Evolutionary conservation across 345 rosid genomes (phyloP).

Genomic region (Turnera subulata): DNA sequence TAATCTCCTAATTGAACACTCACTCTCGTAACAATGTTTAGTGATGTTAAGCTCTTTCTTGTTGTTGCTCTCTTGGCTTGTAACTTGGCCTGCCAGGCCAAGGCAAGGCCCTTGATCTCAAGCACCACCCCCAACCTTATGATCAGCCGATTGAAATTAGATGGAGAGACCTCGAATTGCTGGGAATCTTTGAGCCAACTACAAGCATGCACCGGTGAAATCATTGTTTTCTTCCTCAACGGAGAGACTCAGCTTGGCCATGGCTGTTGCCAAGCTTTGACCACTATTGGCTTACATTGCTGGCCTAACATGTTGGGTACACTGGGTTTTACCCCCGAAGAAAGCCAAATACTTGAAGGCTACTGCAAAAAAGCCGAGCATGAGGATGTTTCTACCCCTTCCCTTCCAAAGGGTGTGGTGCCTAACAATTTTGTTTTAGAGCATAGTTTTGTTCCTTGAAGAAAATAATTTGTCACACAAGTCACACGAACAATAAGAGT

Average conservation of each 20-base stretch:
- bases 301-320: slow-evolving; percentile 61
- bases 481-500: too few species aligned
- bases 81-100: background rate
- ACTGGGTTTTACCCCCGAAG: slow-evolving; percentile 63
- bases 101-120: slow-evolving; percentile 8
- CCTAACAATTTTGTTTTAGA: background rate
- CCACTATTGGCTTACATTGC: slow-evolving; percentile 41
- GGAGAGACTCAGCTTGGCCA: slow-evolving; percentile 66
- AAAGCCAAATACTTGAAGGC: slow-evolving; percentile 61
- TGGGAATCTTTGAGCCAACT: slow-evolving; percentile 75
- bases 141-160: slow-evolving; percentile 35
- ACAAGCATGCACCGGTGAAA: slow-evolving; percentile 73
- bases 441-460: too few species aligned
- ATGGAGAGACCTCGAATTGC: slow-evolving; percentile 45
- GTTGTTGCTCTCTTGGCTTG: slow-evolving; percentile 2
- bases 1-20: too few species aligned
- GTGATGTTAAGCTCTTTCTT: background rate
- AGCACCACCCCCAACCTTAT: slow-evolving; percentile 7
- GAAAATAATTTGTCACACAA: too few species aligned
- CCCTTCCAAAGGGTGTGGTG: background rate
- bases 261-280: slow-evolving; percentile 60
- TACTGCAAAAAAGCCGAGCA: slow-evolving; percentile 34
- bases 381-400: background rate
- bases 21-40: too few species aligned
- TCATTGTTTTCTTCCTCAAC: slow-evolving; percentile 63